Percentiles rank a stretch among this genome's conserved stretches.
phyloP scores from a whole-genome alignment of 768 basidiomycete species.

The Tulasnella sp. region DNA sequence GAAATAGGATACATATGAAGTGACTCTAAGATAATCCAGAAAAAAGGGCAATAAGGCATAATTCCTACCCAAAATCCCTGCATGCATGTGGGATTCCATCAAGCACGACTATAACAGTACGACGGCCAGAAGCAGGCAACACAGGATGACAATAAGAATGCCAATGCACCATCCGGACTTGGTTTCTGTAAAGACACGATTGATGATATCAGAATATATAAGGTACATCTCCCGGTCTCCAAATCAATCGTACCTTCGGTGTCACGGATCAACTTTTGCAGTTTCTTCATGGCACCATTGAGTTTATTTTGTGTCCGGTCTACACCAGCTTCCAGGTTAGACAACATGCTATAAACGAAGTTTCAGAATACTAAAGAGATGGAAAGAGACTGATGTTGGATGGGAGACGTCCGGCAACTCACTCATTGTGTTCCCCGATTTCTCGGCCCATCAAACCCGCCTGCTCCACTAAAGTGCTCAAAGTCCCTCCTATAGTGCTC shows the following conservation, averaged over 20 bases:
- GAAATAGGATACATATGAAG: neutral
- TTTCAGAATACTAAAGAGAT: neutral
- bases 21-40: neutral
- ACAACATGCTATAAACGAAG: slow-evolving; percentile 49
- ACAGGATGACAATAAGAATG: slow-evolving; percentile 68
- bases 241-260: slow-evolving; percentile 53
- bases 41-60: neutral
- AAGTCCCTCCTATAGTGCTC: slow-evolving; percentile 74
- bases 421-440: slow-evolving; percentile 88
- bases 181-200: slow-evolving; percentile 42
- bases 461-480: slow-evolving; percentile 76
- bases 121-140: slow-evolving; percentile 64
- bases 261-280: slow-evolving; percentile 73
- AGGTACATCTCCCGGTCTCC: neutral
- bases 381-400: neutral
- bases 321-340: slow-evolving; percentile 63
- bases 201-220: neutral
- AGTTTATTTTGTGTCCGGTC: slow-evolving; percentile 59
- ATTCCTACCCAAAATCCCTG: no score
- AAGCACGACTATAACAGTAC: slow-evolving; percentile 49
- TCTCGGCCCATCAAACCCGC: slow-evolving; percentile 93
- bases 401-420: slow-evolving; percentile 18
- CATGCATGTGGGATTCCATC: no score
- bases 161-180: slow-evolving; percentile 86
- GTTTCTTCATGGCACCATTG: slow-evolving; percentile 47